Evolutionary conservation across 2,329 filamentous ascomycete species (phyloP), one percentile per base, ranked within the genome.

Genomic region (Pseudopyrenochaeta lycopersici): DNA sequence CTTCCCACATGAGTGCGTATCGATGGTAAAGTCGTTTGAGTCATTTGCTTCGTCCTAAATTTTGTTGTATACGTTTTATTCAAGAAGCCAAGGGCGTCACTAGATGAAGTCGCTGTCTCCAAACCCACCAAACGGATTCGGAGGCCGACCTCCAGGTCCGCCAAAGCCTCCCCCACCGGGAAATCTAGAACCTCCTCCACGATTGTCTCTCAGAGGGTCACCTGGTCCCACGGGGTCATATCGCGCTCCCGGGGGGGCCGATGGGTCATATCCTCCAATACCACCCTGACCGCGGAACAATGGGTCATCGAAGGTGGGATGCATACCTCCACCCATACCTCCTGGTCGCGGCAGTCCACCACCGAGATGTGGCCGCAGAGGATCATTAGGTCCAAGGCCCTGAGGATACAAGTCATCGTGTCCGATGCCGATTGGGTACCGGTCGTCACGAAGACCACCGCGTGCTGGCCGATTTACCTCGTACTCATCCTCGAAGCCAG

Each of bases 251-350:
- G 92, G 92, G 4, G 95, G 95, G 23, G 86, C 88, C 71, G 88
- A 89, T 1, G 89, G 87, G 69, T 93, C 85, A 67, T 84, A 89
- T 0, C 79, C 81, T 27, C 69, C 70, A 12, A 76, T 75, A 12
- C 77, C 76, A 1, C 80, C 82, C 6, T 79, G 79, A 0, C 88
- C 89, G 5, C 83, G 84, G 71, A 97, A 97, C 42, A 97, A 76
- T 6, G 91, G 92, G 70, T 98, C 93, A 66, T 97, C 92, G 72
- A 97, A 95, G 0, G 93, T 96, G 1, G 95, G 95, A 76, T 97
- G 91, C 95, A 99, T 99, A 1, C 95, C 95, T 11, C 89, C 87
- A 10, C 84, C 84, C 17, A 87, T 84, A n/a, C 82, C 78, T 18
- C 82, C 80, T 4, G 87, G 75, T 0, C 85, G 83, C 38, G 77